Evolutionary conservation across 257 asterid genomes (phyloP).

Genomic region (Solanum stenotomum): DNA sequence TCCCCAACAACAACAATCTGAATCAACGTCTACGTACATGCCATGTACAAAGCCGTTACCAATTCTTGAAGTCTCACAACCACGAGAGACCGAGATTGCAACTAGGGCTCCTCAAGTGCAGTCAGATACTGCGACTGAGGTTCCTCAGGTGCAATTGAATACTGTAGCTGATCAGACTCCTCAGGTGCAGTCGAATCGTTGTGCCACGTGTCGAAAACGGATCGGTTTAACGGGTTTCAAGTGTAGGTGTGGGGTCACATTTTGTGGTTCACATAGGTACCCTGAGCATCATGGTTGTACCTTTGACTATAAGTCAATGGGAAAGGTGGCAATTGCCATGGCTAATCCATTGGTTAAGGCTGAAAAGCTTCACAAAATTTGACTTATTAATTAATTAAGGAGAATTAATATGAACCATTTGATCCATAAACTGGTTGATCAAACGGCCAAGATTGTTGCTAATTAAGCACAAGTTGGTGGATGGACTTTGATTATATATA

Average conservation of each 20-base stretch:
- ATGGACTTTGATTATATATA: background rate
- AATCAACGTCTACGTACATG: background rate
- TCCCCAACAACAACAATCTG: background rate
- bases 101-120: background rate
- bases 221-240: slow-evolving; percentile 38
- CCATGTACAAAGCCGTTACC: background rate
- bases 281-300: slow-evolving; percentile 39
- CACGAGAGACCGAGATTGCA: background rate
- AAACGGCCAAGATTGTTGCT: background rate
- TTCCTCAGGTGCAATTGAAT: background rate
- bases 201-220: slow-evolving; percentile 28
- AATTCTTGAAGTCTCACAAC: background rate
- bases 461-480: background rate
- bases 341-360: slow-evolving; percentile 37
- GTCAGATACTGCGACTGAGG: background rate
- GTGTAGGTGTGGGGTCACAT: slow-evolving; percentile 41
- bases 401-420: background rate
- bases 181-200: slow-evolving; percentile 15
- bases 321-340: slow-evolving; percentile 31
- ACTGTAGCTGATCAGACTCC: background rate
- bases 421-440: background rate
- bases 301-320: slow-evolving; percentile 34
- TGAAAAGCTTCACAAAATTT: slow-evolving; percentile 37
- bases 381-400: background rate
- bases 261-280: slow-evolving; percentile 42